These are phyloP conservation scores for Dittrichia graveolens DNA, from an alignment of 129 eudicot species.

Conservation along the genomic window DNA sequence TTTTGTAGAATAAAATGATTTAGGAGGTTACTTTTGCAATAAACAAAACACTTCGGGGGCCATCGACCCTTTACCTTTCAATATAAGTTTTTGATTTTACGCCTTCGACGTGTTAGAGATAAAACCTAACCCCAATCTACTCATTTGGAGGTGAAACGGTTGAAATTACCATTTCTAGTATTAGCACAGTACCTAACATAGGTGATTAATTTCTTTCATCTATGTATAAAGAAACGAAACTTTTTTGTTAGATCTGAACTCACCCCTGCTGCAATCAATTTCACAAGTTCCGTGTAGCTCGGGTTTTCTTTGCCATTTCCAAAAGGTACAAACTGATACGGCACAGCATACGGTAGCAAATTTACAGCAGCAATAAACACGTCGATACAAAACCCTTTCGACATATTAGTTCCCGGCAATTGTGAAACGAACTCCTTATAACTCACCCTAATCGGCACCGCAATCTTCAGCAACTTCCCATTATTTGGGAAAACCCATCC, in stretches of 20 bases:
- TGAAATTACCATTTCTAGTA: too few relatives aligned
- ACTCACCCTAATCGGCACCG: constrained; percentile 74
- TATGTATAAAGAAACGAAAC: neutral
- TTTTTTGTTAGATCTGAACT: constrained; percentile 26
- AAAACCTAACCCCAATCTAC: too few relatives aligned
- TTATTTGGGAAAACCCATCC: constrained; percentile 95
- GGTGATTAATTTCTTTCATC: neutral
- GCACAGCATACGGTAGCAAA: constrained; percentile 83
- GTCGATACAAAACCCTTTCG: constrained; percentile 85
- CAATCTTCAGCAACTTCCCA: constrained; percentile 72
- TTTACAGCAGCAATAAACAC: constrained; percentile 82
- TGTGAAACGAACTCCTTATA: constrained; percentile 84
- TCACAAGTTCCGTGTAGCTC: constrained; percentile 57
- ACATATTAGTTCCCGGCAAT: constrained; percentile 58
- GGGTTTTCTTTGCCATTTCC: constrained; percentile 81
- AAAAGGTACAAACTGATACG: constrained; percentile 68
- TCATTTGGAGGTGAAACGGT: too few relatives aligned
- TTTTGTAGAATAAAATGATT: too few relatives aligned
- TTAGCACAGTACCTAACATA: neutral
- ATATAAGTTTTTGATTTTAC: too few relatives aligned
- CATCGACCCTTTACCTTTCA: too few relatives aligned
- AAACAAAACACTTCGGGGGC: too few relatives aligned
- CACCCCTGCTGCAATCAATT: constrained; percentile 69
- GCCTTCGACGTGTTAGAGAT: too few relatives aligned
- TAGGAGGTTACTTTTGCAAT: too few relatives aligned